Conservation (phyloP, 345 rosid species). For the Salix dunnii region DNA sequence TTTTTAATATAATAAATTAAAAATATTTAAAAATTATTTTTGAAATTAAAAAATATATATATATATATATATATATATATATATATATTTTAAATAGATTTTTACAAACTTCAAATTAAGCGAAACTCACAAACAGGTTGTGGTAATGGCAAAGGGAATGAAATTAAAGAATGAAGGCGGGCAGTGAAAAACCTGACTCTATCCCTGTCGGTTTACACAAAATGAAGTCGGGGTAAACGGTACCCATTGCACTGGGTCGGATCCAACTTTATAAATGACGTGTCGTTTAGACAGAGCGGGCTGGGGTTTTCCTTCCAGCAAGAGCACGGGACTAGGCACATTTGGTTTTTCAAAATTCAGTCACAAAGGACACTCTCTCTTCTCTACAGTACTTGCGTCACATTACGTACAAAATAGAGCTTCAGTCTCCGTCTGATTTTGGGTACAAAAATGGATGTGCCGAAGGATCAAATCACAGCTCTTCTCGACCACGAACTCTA, state of each 20-base stretch:
- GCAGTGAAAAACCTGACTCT: too few relatives aligned
- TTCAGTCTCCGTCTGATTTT: not conserved
- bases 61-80: too few relatives aligned
- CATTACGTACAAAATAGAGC: not conserved
- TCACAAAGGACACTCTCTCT: not conserved
- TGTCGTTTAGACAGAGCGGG: not conserved
- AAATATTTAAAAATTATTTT: too few relatives aligned
- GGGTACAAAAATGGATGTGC: conserved; percentile 58
- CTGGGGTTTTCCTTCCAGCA: not conserved
- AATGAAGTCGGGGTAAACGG: not conserved
- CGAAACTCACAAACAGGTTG: too few relatives aligned
- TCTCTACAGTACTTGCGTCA: not conserved
- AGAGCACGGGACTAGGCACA: not conserved
- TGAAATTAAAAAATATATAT: too few relatives aligned
- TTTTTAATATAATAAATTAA: too few relatives aligned
- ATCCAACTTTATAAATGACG: not conserved
- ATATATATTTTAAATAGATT: too few relatives aligned
- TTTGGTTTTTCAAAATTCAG: not conserved
- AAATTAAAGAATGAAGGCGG: too few relatives aligned
- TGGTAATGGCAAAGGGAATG: too few relatives aligned
- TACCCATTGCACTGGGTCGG: not conserved
- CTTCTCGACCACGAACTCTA: conserved; percentile 76
- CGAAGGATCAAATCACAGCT: conserved; percentile 72
- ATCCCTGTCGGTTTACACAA: not conserved
- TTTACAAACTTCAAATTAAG: too few relatives aligned